A percentile compares a stretch with the other conserved stretches of the same genome.
These are phyloP conservation scores for Phtheirospermum japonicum DNA, from an alignment of 257 asterid species.

Conservation along the genomic window DNA sequence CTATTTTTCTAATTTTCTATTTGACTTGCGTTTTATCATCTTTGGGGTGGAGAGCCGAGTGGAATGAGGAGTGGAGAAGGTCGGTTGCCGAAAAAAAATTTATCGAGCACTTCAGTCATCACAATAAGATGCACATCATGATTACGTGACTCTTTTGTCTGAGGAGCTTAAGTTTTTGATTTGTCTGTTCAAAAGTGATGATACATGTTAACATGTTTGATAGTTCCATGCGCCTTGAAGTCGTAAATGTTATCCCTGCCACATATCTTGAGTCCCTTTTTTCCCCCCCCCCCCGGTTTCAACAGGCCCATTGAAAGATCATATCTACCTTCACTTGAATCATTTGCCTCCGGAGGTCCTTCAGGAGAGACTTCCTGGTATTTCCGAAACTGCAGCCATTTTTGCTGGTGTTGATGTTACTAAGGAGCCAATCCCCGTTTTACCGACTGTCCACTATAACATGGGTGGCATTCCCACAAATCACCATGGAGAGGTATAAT, in stretches of 20 bases:
- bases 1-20: not conserved
- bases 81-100: not conserved
- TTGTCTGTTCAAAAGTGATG: not conserved
- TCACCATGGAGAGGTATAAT: slow-evolving; percentile 86
- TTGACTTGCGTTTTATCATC: not conserved
- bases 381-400: slow-evolving; percentile 97
- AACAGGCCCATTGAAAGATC: slow-evolving; percentile 87
- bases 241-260: slow-evolving; percentile 3
- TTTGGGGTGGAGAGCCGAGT: not conserved
- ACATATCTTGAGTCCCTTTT: slow-evolving; percentile 11
- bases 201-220: not conserved
- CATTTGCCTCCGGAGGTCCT: slow-evolving; percentile 98
- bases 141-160: not conserved
- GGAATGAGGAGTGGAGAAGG: not conserved
- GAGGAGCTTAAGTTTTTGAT: not conserved
- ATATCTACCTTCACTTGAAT: slow-evolving; percentile 93
- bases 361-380: slow-evolving; percentile 97
- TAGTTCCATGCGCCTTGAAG: slow-evolving; percentile 8
- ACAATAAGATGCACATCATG: not conserved
- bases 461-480: slow-evolving; percentile 99
- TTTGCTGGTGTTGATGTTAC: slow-evolving; percentile 99
- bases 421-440: slow-evolving; percentile 94
- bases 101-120: not conserved
- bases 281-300: slow-evolving; percentile 25
- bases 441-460: slow-evolving; percentile 95